Evolutionary conservation across 2,329 filamentous ascomycete genomes (phyloP), one percentile per base, ranked within the genome.

Genomic region (Catunica adiposa): DNA sequence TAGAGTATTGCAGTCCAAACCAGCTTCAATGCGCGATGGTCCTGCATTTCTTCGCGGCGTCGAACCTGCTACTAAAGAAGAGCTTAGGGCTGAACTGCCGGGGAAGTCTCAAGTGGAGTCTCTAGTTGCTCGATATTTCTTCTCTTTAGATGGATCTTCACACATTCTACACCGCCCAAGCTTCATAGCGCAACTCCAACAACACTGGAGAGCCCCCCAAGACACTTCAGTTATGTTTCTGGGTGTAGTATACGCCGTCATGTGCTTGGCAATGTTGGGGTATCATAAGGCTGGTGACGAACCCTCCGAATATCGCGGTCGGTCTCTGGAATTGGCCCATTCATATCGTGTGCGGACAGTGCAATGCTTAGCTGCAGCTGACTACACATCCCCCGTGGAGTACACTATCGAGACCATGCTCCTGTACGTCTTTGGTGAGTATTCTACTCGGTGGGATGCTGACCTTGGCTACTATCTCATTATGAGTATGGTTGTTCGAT

Each of bases 121-220:
- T 23, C 74, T 97, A 17, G 84, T 95, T 59, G 83, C 83, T 59
- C 81, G 90, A 59, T 98, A 94, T 65, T 96, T 97, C 72, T 90
- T 90, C 65, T 90, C 85, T 0, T 76, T 81, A 68, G 80, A 83
- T 60, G 79, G 78, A 40, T 75, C 78, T n/a, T 79, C 82, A 65
- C 82, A 80, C 64, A 81, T 92, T 61, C 78, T 92, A 53, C 87
- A 94, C 63, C 82, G 82, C 0, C 89, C 89, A 9, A 89, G 87
- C 0, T 96, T 96, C 63, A 82, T 90, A 63, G 79, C 83, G 63
- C 78, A 86, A 66, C 72, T 86, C 3, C 72, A 73, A 26, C 68
- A 66, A 6, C 78, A 82, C 64, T 90, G 85, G 85, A 71, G 82
- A 62, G 80, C 83, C 62, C 85, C 86, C 0, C 76, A 77, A 14